Percentiles rank a stretch among this genome's conserved stretches.
phyloP scores from a whole-genome alignment of 1,139 yeast species.

The Zygosaccharomyces sapae region DNA sequence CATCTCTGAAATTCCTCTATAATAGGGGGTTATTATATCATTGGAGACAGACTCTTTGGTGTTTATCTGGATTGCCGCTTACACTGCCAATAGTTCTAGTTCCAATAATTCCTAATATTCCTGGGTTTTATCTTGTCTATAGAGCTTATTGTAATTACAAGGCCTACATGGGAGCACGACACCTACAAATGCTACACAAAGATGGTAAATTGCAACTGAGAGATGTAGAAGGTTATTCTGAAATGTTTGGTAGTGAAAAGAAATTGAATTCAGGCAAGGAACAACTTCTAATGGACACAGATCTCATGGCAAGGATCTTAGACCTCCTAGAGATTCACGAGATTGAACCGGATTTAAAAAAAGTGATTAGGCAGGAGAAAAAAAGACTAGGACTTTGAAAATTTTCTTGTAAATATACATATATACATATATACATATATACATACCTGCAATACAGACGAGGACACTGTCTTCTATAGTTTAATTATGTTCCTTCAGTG shows the following conservation, averaged over 20 bases:
- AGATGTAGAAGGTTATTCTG: slow-evolving; percentile 23
- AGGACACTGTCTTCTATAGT: background rate
- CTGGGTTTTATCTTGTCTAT: slow-evolving; percentile 82
- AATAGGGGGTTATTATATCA: slow-evolving; percentile 42
- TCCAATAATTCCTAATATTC: slow-evolving; percentile 92
- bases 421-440: background rate
- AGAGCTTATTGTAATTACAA: slow-evolving; percentile 81
- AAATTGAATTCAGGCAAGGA: slow-evolving; percentile 9
- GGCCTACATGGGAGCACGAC: slow-evolving; percentile 73
- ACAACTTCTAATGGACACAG: slow-evolving; percentile 25
- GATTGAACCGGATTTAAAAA: slow-evolving; percentile 41
- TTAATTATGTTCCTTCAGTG: background rate
- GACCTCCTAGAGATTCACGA: slow-evolving; percentile 37
- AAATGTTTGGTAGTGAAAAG: slow-evolving; percentile 12
- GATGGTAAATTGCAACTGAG: slow-evolving; percentile 24
- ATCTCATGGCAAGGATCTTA: slow-evolving; percentile 18
- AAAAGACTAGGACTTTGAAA: slow-evolving; percentile 20
- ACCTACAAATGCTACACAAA: slow-evolving; percentile 40
- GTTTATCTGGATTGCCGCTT: slow-evolving; percentile 66
- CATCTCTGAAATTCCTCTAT: slow-evolving; percentile 35
- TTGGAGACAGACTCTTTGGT: slow-evolving; percentile 42
- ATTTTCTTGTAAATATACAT: background rate
- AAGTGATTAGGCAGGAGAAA: slow-evolving; percentile 49
- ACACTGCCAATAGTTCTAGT: slow-evolving; percentile 75
- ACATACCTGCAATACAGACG: background rate